Base-by-base conservation (phyloP, 1,284 basidiomycete species). In the Cutaneotrichosporon sp. region DNA sequence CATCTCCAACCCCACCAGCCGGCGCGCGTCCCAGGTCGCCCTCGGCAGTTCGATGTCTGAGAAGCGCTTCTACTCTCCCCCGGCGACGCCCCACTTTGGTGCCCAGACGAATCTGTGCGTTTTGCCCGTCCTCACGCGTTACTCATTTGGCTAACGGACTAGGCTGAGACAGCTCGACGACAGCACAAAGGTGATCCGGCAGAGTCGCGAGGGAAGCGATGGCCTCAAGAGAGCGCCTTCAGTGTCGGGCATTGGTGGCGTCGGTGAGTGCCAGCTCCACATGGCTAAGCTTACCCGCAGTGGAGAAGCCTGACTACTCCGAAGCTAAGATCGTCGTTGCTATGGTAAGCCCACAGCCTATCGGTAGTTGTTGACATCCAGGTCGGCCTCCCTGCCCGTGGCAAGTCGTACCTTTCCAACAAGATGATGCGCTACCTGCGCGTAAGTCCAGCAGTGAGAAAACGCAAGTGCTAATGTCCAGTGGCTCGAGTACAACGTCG, bases 401-500 rank as follows among this genome's bases (percentile, higher is more conserved):
- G 88, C 20, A 90, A 90, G 73, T 88, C 87, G 0, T 90, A 88
- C 68, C 79, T 90, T 37, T 86, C 84, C 67, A 90, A 90, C 75
- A 88, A 87, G 74, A 80, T 90, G 58, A 87, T 82, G 81, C 78
- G 88, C 50, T 90, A 90, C 66, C 77, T 90, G 29, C 83, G 84
- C 65, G 87, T 85, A 49, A 58, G 79, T 60, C 4, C 29, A 31
- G 29, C 4, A 14, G 14, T 16, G n/a, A 22, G 22, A n/a, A 19
- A 27, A 27, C 8, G 32, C 5, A 20, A 20, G 8, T 32, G 17
- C 48, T 52, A 22, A 47, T 29, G 19, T 48, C 5, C 63, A 96
- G 90, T 99, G 96, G 96, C 81, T 98, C 42, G 96, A 99, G 75
- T 99, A 97, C 74, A 84, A 94, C 61, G 96, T 98, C 54, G 90